Percentiles rank a stretch among this genome's conserved stretches.
Evolutionary conservation across 495 filamentous ascomycete species (phyloP).

Genomic region (Stereocaulon alpinum): DNA sequence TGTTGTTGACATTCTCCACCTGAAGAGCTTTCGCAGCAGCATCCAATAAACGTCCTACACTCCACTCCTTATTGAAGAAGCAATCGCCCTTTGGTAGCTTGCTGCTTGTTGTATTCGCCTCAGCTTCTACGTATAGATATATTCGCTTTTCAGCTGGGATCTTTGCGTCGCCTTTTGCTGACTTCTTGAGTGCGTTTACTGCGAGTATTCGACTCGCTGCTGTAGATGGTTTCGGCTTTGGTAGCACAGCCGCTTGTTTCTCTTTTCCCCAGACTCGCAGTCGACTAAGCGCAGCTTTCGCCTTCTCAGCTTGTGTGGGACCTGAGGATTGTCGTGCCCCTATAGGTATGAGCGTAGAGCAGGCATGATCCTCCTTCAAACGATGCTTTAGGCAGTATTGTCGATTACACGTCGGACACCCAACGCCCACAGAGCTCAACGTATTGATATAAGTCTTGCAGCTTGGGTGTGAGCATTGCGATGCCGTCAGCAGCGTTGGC

Average conservation of each 20-base stretch:
- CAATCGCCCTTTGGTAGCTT: slow-evolving; percentile 71
- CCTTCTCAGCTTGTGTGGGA: slow-evolving; percentile 41
- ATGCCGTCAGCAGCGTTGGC: slow-evolving; percentile 50
- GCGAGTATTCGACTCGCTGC: slow-evolving; percentile 49
- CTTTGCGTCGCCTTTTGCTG: slow-evolving; percentile 79
- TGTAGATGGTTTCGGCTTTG: slow-evolving; percentile 50
- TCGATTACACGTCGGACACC: slow-evolving; percentile 69
- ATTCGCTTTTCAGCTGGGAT: slow-evolving; percentile 68
- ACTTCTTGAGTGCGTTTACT: slow-evolving; percentile 66
- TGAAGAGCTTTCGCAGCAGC: slow-evolving; percentile 71
- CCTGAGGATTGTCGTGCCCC: slow-evolving; percentile 44
- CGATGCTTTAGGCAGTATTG: slow-evolving; percentile 91
- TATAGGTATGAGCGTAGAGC: slow-evolving; percentile 56
- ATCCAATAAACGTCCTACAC: slow-evolving; percentile 77
- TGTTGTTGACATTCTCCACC: slow-evolving; percentile 83
- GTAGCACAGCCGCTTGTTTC: slow-evolving; percentile 40
- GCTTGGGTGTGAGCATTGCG: slow-evolving; percentile 58
- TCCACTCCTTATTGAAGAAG: slow-evolving; percentile 80
- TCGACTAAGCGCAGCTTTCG: slow-evolving; percentile 50
- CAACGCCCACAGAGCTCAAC: slow-evolving; percentile 62
- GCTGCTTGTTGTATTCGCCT: slow-evolving; percentile 62
- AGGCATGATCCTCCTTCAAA: slow-evolving; percentile 79
- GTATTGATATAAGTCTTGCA: slow-evolving; percentile 89
- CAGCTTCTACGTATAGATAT: slow-evolving; percentile 77
- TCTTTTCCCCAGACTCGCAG: slow-evolving; percentile 59